Conservation (phyloP, 2,329 filamentous ascomycete genomes). For the Penicillium brevicompactum region DNA sequence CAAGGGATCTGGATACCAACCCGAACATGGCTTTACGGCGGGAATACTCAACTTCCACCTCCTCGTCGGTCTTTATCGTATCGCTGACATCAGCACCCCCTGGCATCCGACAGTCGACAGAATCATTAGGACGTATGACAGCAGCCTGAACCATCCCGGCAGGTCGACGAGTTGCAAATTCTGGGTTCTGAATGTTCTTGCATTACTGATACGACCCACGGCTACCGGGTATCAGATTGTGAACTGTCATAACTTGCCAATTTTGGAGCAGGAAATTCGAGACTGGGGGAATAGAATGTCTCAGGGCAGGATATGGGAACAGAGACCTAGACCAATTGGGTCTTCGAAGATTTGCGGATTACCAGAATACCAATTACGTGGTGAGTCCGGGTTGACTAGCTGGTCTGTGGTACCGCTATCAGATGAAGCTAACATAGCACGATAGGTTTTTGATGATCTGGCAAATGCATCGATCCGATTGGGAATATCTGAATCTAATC, state of each 20-base stretch:
- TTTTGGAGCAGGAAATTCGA: constrained; percentile 22
- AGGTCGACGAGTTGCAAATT: constrained; percentile 20
- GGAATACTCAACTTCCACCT: constrained; percentile 24
- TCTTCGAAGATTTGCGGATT: constrained; percentile 7
- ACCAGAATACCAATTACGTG: background rate
- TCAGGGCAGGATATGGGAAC: constrained; percentile 15
- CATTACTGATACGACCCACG: constrained; percentile 11
- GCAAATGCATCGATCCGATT: no score
- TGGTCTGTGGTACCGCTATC: background rate
- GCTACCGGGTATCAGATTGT: constrained; percentile 2
- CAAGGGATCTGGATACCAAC: constrained; percentile 20
- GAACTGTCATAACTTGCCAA: constrained; percentile 12
- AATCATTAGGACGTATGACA: constrained; percentile 22
- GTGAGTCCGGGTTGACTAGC: background rate
- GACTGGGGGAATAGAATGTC: constrained; percentile 25
- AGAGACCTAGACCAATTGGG: constrained; percentile 20
- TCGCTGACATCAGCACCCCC: constrained; percentile 18
- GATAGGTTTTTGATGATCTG: no score
- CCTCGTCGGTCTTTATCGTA: constrained; percentile 26
- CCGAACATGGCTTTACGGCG: constrained; percentile 18
- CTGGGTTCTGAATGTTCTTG: constrained; percentile 23
- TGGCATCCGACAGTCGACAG: constrained; percentile 15
- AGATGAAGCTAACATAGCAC: no score
- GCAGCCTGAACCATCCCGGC: constrained; percentile 16
- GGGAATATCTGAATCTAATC: no score